Evolutionary conservation across 495 filamentous ascomycete species (phyloP), one percentile per base, ranked within the genome.

Genomic region (Chaetomium cochliodes): DNA sequence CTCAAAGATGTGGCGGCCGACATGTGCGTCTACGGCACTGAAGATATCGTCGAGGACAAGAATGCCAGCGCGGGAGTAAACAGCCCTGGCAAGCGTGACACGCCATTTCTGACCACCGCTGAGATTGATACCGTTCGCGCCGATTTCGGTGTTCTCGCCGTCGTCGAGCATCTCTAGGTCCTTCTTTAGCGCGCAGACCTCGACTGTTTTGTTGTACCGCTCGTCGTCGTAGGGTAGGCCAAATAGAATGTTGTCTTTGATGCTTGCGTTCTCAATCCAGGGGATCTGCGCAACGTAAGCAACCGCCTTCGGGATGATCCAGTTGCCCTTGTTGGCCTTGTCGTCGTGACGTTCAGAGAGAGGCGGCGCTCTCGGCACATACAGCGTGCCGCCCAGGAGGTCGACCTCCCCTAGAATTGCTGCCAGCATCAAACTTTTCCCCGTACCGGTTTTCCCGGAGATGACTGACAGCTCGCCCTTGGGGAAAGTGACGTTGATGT

Each of bases 11-110:
- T 91, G 88, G 23, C 85, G 83, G 16, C 91, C 91, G 54, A 92
- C 90, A 71, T 93, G 90, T 15, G 89, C 83, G 68, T 86, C 84
- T 13, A 88, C 85, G 39, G 86, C 86, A 64, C 88, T 91, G 74
- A 96, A 96, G 46, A 96, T 93, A 69, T 96, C 91, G 69, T 96
- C 91, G 56, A 96, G 76, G 25, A 96, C 78, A 0, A 96, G 81
- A 61, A 92, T 88, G 0, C 89, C 88, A 6, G 91, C 91, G 2
- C 91, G 79, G 3, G 89, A 92, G 71, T 96, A 94, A 33, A 93
- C 76, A 9, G 91, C 91, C 30, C 91, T 75, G 2, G 90, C 91
- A 61, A 96, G 86, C 4, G 90, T 88, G 37, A 94, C 78, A 51
- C 91, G 80, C 91, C 91, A 96, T 69, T 87, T 84, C 72, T 96